Conservation (phyloP, 805 yeast genomes). For the Ogataea minuta region DNA sequence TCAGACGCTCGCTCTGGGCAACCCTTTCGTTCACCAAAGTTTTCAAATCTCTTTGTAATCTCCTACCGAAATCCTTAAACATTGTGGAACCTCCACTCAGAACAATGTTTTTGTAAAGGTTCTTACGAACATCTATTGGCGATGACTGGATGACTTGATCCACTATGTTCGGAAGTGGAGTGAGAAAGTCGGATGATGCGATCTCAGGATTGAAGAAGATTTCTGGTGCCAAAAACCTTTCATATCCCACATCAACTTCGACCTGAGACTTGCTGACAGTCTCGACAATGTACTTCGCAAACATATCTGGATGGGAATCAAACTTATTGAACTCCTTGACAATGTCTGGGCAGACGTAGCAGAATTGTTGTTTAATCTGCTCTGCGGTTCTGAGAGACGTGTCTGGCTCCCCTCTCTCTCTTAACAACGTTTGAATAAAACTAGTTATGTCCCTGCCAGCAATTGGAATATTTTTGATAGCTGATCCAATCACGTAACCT, state of each 20-base stretch:
- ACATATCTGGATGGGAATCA: constrained; percentile 90
- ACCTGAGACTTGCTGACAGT: constrained; percentile 64
- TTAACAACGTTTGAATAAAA: constrained; percentile 86
- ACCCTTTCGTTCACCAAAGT: constrained; percentile 86
- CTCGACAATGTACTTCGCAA: constrained; percentile 90
- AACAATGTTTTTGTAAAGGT: constrained; percentile 91
- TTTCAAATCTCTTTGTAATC: constrained; percentile 93
- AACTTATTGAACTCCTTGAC: constrained; percentile 94
- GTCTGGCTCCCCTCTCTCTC: constrained; percentile 96
- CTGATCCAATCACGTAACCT: constrained; percentile 97
- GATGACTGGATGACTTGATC: constrained; percentile 93
- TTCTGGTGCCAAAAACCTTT: constrained; percentile 98
- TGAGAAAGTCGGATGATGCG: constrained; percentile 89
- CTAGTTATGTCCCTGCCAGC: constrained; percentile 98
- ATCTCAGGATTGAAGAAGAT: constrained; percentile 98
- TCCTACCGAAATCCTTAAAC: constrained; percentile 97
- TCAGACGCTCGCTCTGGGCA: constrained; percentile 69
- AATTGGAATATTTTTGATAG: constrained; percentile 95
- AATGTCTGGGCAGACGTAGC: constrained; percentile 97
- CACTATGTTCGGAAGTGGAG: constrained; percentile 94
- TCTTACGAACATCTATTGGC: constrained; percentile 98
- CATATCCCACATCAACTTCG: constrained; percentile 92
- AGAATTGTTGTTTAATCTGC: constrained; percentile 91
- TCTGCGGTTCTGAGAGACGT: constrained; percentile 95
- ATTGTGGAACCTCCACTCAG: constrained; percentile 97